These are phyloP conservation scores for Geotrichum carabidarum DNA, from an alignment of 1,139 yeast species.

Conservation along the genomic window DNA sequence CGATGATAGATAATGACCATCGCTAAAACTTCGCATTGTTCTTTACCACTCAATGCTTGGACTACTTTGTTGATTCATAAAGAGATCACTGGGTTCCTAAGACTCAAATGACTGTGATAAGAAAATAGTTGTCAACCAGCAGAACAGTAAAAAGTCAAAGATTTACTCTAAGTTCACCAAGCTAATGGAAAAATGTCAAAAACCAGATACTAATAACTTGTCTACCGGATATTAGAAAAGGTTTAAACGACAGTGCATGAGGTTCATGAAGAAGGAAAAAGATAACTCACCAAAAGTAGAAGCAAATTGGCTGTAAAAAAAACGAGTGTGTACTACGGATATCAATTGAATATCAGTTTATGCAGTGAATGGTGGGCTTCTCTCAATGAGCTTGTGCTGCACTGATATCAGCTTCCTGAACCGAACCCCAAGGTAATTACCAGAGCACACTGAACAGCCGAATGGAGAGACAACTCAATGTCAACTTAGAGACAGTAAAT, in stretches of 20 bases:
- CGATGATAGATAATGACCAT: conserved; percentile 5
- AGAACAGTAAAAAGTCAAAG: too few species aligned
- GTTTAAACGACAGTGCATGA: neutral
- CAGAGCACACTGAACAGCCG: too few species aligned
- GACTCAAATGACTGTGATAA: too few species aligned
- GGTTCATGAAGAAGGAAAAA: neutral
- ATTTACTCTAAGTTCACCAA: too few species aligned
- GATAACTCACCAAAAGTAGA: neutral
- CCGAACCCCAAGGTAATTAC: neutral
- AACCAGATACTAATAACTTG: too few species aligned
- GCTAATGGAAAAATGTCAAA: too few species aligned
- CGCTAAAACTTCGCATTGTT: conserved; percentile 14
- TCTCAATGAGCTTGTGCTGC: neutral
- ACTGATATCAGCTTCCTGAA: neutral
- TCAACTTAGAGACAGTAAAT: neutral
- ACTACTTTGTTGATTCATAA: too few species aligned
- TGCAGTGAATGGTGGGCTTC: conserved; percentile 1
- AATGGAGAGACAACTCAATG: too few species aligned
- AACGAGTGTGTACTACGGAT: neutral
- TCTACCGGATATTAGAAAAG: too few species aligned
- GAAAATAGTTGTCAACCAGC: too few species aligned
- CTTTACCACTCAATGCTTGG: neutral
- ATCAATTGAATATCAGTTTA: neutral
- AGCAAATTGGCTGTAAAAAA: neutral
- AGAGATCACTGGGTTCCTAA: too few species aligned